Conservation (phyloP, 1,284 basidiomycete genomes). For the Lentinula novae-zelandiae region DNA sequence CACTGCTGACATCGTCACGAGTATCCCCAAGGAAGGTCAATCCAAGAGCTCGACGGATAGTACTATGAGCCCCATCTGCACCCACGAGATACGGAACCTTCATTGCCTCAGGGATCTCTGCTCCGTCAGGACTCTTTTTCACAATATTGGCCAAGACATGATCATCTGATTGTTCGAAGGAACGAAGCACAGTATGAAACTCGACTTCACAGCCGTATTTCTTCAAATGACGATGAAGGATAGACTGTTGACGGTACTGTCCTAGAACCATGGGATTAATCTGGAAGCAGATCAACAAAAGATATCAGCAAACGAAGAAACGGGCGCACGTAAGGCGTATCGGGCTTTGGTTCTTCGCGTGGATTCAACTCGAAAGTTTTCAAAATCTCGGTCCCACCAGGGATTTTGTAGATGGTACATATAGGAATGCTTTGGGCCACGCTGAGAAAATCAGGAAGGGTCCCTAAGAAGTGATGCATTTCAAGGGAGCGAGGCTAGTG, state of each 20-base stretch:
- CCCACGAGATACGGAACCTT: slow-evolving; percentile 32
- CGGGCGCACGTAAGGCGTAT: slow-evolving; percentile 13
- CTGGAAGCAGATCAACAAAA: slow-evolving; percentile 8
- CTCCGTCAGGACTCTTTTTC: slow-evolving; percentile 3
- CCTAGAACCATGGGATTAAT: slow-evolving; percentile 26
- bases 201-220: slow-evolving; percentile 26
- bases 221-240: slow-evolving; percentile 24
- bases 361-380: neutral
- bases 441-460: slow-evolving; percentile 10
- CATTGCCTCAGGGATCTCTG: slow-evolving; percentile 15
- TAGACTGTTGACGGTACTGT: slow-evolving; percentile 29
- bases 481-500: slow-evolving; percentile 14
- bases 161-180: slow-evolving; percentile 27
- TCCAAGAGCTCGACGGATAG: slow-evolving; percentile 40
- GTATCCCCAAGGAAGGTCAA: slow-evolving; percentile 44
- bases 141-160: slow-evolving; percentile 22
- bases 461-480: slow-evolving; percentile 11
- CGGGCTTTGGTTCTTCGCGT: slow-evolving; percentile 1
- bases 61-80: slow-evolving; percentile 33
- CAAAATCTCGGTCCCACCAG: slow-evolving; percentile 14
- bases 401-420: slow-evolving; percentile 15
- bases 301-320: neutral
- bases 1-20: slow-evolving; percentile 25
- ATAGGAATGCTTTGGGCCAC: neutral
- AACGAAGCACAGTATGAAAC: slow-evolving; percentile 26